Conservation (phyloP, 306 rosid species). For the Carpinus viminea region DNA sequence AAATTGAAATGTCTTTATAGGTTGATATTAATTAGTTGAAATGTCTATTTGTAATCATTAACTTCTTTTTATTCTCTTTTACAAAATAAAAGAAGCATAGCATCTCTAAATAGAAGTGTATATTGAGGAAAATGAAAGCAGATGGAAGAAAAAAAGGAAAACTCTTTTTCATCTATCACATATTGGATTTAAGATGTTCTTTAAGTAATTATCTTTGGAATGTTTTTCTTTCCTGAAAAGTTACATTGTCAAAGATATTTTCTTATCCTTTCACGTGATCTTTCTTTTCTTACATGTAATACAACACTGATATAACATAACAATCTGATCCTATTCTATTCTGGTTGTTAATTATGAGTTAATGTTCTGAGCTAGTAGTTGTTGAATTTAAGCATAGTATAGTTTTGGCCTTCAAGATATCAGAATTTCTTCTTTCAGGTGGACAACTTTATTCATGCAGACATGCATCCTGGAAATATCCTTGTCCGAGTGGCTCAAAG, state of each 20-base stretch:
- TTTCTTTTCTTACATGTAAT: background rate
- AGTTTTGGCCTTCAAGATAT: conserved; percentile 38
- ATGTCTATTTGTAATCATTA: background rate
- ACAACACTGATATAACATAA: background rate
- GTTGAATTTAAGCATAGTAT: conserved; percentile 16
- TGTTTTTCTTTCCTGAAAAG: too few species aligned
- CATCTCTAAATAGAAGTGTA: background rate
- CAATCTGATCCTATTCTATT: background rate
- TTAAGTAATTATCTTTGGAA: background rate
- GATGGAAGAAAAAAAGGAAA: background rate
- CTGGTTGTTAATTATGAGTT: background rate
- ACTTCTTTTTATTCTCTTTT: too few species aligned
- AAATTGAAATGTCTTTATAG: too few species aligned
- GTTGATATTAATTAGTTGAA: background rate
- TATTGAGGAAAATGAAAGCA: background rate
- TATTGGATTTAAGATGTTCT: background rate
- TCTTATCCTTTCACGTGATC: background rate
- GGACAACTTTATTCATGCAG: conserved; percentile 99
- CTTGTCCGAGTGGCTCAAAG: conserved; percentile 76
- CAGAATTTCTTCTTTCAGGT: conserved; percentile 68
- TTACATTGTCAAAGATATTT: too few species aligned
- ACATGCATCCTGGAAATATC: conserved; percentile 99
- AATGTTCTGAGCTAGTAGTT: background rate
- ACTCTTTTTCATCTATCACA: background rate
- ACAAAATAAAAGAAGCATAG: background rate